Conservation (phyloP, 352 stramenopile genomes). For the Phytophthora rubi region DNA sequence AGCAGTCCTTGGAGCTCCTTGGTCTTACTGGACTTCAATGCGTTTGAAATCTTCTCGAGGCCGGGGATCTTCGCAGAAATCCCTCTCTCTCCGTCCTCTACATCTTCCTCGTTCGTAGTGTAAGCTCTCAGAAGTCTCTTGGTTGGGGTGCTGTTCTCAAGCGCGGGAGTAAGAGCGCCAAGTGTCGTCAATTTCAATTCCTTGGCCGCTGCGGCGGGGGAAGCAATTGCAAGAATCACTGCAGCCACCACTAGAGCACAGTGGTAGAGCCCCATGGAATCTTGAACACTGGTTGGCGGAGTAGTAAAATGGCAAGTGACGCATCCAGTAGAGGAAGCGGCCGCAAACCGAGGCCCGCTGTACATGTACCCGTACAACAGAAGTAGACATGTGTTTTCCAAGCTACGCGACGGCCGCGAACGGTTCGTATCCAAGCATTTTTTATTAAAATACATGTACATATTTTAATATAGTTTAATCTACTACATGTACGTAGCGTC, state of each 20-base stretch:
- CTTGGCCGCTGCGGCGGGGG: neutral
- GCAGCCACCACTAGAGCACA: neutral
- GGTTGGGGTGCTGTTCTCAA: neutral
- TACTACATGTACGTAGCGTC: too few species aligned
- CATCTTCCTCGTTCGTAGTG: neutral
- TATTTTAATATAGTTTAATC: too few species aligned
- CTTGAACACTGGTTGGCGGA: too few species aligned
- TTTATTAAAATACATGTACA: too few species aligned
- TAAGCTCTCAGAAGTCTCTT: constrained; percentile 1
- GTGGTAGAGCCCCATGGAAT: constrained; percentile 1
- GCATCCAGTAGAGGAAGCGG: too few species aligned
- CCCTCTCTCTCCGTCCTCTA: constrained; percentile 1
- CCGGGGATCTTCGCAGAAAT: neutral
- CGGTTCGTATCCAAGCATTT: too few species aligned
- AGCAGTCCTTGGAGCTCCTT: neutral
- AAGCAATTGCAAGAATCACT: constrained; percentile 1
- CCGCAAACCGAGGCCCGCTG: too few species aligned
- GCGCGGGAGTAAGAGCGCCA: neutral
- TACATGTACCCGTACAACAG: too few species aligned
- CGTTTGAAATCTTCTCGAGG: neutral
- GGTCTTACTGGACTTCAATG: neutral
- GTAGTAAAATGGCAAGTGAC: too few species aligned
- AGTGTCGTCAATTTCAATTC: neutral
- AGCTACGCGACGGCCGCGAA: too few species aligned
- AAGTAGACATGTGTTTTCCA: too few species aligned